Base-by-base conservation (phyloP, 176 grass and related monocot genomes). In the Calamus simplicifolius region DNA sequence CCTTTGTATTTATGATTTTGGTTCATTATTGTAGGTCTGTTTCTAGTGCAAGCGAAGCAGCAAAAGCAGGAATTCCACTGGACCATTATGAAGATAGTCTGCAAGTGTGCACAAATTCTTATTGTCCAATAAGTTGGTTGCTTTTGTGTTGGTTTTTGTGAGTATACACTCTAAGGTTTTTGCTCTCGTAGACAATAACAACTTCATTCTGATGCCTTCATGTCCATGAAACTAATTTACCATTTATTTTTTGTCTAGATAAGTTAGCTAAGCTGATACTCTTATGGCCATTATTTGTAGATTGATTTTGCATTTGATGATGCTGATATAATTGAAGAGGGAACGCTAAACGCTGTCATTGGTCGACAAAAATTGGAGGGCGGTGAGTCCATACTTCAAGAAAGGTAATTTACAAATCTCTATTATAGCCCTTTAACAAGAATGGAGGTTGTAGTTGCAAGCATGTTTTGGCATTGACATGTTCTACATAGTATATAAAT, bases 271-370 rank as follows among this genome's bases (percentile, higher is more conserved):
- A 71, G 13, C 64, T 81, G 52, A 79, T 77, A 70, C 63, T 8
- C 26, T 77, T 59, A 23, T 85, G 63, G 54, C 29, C 8, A 38
- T 82, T 51, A 61, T 16, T 4, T 85, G 51, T 69, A 90, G 86
- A 87, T 90, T 72, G 80, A 96, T 74, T 87, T 96, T 87, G 91
- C 83, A 58, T 96, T 96, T 77, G 69, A 80, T 75, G 91, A 90
- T 65, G 82, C 86, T 60, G 77, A 96, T 77, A 35, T 65, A 48
- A 87, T 96, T 49, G 83, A 90, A 59, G 77, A 96, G 75, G 75
- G 78, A 48, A 84, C 91, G 6, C 59, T 95, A 26, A 65, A 66
- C 5, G 77, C 86, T 6, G 52, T 95, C 62, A 81, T 95, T 26
- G 91, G 86, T 14, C 91, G 85, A 16, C 63, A 73, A 17, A 95